These are phyloP conservation scores for Penicillium silybi DNA, from an alignment of 495 filamentous ascomycete species.

Conservation along the genomic window DNA sequence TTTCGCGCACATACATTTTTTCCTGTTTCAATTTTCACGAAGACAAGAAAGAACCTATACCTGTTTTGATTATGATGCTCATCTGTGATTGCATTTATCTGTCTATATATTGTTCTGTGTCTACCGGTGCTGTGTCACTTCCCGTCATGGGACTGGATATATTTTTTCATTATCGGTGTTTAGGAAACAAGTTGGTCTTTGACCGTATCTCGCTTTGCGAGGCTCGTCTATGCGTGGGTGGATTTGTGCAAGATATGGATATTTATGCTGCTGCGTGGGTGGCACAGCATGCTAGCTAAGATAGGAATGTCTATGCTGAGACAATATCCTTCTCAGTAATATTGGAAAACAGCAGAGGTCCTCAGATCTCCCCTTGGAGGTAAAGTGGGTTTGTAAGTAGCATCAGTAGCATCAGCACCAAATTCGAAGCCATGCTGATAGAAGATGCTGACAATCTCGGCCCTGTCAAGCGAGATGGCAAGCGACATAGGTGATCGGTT, in stretches of 20 bases:
- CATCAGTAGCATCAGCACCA: not conserved
- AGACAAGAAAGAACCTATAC: not conserved
- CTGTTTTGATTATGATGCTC: not conserved
- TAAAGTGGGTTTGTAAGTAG: too few relatives aligned
- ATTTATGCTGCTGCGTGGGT: conserved; percentile 4
- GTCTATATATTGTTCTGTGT: not conserved
- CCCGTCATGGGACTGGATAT: not conserved
- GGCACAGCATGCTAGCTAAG: not conserved
- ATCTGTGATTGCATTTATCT: not conserved
- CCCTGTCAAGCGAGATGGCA: not conserved
- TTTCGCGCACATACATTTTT: not conserved
- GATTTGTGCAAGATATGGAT: conserved; percentile 9
- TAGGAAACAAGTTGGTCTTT: not conserved
- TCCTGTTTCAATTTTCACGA: not conserved
- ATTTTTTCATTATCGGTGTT: not conserved
- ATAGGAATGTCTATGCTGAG: not conserved
- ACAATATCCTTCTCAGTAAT: not conserved
- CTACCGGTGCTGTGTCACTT: not conserved
- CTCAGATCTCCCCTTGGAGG: not conserved
- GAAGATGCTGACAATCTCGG: conserved; percentile 9
- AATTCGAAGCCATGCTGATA: conserved; percentile 1
- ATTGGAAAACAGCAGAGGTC: not conserved
- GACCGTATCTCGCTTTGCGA: not conserved
- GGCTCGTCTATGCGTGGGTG: conserved; percentile 15
- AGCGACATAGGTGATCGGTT: not conserved